phyloP scores from a whole-genome alignment of 371 early-diverging fungal species.

The Lichtheimia corymbifera region DNA sequence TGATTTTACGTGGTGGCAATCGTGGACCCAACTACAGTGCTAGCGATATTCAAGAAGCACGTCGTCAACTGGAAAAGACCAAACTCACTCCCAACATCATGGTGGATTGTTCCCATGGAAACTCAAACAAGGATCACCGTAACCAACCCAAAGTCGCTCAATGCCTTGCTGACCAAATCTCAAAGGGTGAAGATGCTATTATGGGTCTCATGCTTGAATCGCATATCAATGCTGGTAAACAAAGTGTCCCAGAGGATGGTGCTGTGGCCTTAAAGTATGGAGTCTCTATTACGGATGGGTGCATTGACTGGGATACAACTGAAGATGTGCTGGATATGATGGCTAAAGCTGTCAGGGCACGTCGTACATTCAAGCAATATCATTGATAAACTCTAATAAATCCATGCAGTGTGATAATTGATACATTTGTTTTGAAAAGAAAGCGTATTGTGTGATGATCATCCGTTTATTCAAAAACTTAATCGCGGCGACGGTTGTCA shows the following conservation, averaged over 20 bases:
- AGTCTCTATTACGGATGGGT: slow-evolving; percentile 84
- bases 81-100: slow-evolving; percentile 59
- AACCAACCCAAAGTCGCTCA: slow-evolving; percentile 70
- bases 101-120: slow-evolving; percentile 88
- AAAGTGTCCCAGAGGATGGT: slow-evolving; percentile 73
- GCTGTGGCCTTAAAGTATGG: slow-evolving; percentile 74
- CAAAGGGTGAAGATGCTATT: slow-evolving; percentile 70
- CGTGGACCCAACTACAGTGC: slow-evolving; percentile 83
- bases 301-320: slow-evolving; percentile 80
- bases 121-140: slow-evolving; percentile 73
- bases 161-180: slow-evolving; percentile 58
- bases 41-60: slow-evolving; percentile 49
- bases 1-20: slow-evolving; percentile 71
- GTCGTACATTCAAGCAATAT: slow-evolving; percentile 10
- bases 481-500: neutral
- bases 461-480: neutral
- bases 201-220: slow-evolving; percentile 95
- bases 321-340: slow-evolving; percentile 68
- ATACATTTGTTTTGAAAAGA: neutral
- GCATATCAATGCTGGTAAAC: slow-evolving; percentile 84
- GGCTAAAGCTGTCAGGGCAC: slow-evolving; percentile 63
- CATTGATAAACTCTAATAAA: neutral
- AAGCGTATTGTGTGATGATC: neutral
- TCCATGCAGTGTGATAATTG: neutral
- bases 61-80: slow-evolving; percentile 54